Conservation (phyloP, 495 filamentous ascomycete genomes). For the Penicillium taxi region DNA sequence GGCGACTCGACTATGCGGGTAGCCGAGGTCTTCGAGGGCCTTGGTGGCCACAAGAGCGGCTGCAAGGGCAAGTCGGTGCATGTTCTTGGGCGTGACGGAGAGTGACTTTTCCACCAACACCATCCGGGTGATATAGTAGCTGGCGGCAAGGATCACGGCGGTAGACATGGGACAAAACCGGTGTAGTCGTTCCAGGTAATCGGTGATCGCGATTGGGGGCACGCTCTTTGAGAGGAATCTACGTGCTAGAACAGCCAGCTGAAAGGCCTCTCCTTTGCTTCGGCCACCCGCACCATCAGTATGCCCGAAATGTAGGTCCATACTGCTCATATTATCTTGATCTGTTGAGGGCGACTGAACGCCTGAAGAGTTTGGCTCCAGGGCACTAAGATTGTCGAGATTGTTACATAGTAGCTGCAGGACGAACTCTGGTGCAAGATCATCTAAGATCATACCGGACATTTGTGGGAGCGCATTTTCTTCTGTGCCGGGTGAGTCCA, state of each 20-base stretch:
- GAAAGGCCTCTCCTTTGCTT: conserved; percentile 13
- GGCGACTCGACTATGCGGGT: conserved; percentile 73
- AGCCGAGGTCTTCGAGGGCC: conserved; percentile 81
- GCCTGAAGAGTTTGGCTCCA: conserved; percentile 26
- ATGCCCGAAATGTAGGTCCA: conserved; percentile 25
- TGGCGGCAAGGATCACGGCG: conserved; percentile 87
- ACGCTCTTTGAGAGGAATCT: conserved; percentile 87
- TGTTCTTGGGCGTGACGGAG: conserved; percentile 69
- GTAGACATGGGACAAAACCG: conserved; percentile 93
- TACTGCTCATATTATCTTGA: conserved; percentile 17
- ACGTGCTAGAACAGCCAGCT: conserved; percentile 54
- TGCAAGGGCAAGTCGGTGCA: conserved; percentile 79
- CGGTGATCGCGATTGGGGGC: conserved; percentile 70
- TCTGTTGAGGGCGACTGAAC: conserved; percentile 1
- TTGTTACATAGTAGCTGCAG: conserved; percentile 67
- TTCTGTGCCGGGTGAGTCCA: conserved; percentile 12
- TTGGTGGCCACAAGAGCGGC: conserved; percentile 85
- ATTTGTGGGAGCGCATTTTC: too few species aligned
- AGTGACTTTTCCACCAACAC: conserved; percentile 65
- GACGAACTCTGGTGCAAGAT: conserved; percentile 60
- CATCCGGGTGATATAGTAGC: conserved; percentile 78
- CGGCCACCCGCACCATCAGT: conserved; percentile 1
- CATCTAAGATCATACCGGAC: too few species aligned
- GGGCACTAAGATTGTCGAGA: conserved; percentile 62
- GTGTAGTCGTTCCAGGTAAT: conserved; percentile 83